Base-by-base conservation (phyloP, 2,329 filamentous ascomycete genomes). In the Bipolaris cookei region DNA sequence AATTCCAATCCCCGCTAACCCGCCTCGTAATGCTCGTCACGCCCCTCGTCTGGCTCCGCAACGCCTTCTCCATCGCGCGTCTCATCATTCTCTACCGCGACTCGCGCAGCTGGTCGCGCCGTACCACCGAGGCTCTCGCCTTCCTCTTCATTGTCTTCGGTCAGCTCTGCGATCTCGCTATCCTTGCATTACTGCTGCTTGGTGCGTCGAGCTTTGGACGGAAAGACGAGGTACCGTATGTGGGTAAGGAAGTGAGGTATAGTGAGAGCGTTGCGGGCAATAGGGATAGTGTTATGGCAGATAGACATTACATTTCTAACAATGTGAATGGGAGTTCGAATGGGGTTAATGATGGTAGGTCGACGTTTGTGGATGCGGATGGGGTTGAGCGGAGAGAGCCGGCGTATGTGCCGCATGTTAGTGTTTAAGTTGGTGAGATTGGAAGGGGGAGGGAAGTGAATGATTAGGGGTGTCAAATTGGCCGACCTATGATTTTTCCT, bases 91-190 rank as follows among this genome's bases (percentile, higher is more conserved):
- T 66, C 13, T 64, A 64, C 41, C 35, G 50, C 41, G 41, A 66
- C 45, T 42, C 54, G 8, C 61, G 55, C 30, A 39, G 34, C 21
- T 66, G 58, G 55, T 64, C 63, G 6, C 59, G 59, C 38, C 64
- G 56, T 10, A 64, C 63, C 14, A 66, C 63, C 37, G 59, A 61
- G 6, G 63, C 63, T 2, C 54, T 66, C 3, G 62, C 63, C 1
- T 66, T 66, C 39, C 34, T 66, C 16, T 66, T 66, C 61, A 66
- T 66, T 51, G 63, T 66, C 55, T 66, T 65, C 20, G 61, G 54
- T 6, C 56, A 65, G 50, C 34, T 65, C 2, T 51, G 54, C 23
- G 52, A 65, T 14, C 43, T 65, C 6, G 61, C 56, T 1, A 59
- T 65, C 25, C 39, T 65, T 1, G 58, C 55, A 0, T 18, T 65